Percentiles rank a stretch among this genome's conserved stretches.
These are phyloP conservation scores for Penicillium daleae DNA, from an alignment of 495 filamentous ascomycete species.

Conservation along the genomic window DNA sequence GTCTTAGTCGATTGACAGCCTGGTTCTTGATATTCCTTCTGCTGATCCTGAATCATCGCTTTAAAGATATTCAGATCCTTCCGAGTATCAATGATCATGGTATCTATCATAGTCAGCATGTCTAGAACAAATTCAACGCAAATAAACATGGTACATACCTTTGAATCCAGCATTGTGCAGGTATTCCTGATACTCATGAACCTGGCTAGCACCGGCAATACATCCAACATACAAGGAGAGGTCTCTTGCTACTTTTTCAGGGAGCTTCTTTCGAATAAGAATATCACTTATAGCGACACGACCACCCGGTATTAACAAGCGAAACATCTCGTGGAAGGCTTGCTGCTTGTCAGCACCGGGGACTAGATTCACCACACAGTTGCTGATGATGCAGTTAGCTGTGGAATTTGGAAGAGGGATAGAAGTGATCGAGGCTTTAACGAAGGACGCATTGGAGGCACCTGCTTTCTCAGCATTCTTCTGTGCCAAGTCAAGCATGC, in stretches of 20 bases:
- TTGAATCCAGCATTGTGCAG: conserved; percentile 57
- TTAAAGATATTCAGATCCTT: conserved; percentile 64
- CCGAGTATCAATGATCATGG: conserved; percentile 51
- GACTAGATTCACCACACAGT: conserved; percentile 70
- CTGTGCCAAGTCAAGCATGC: conserved; percentile 59
- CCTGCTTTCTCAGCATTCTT: conserved; percentile 45
- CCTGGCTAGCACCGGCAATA: conserved; percentile 59
- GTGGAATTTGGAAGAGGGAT: conserved; percentile 47
- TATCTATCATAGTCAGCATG: conserved; percentile 3
- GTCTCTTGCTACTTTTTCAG: conserved; percentile 49
- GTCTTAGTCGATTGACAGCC: not conserved
- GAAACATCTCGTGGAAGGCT: conserved; percentile 64
- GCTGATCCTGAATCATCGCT: conserved; percentile 10
- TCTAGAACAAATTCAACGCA: conserved; percentile 29
- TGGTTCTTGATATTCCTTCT: not conserved
- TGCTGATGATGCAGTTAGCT: conserved; percentile 64
- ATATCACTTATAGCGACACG: conserved; percentile 70
- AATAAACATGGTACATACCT: conserved; percentile 38
- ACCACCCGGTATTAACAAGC: conserved; percentile 63
- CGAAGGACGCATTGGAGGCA: conserved; percentile 52
- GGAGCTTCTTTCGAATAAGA: conserved; percentile 55
- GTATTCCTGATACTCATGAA: conserved; percentile 59
- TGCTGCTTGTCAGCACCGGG: conserved; percentile 57
- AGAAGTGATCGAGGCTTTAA: conserved; percentile 57
- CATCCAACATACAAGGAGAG: conserved; percentile 63